These are phyloP conservation scores for Backusella australiensis DNA, from an alignment of 192 early-diverging fungal species.

Conservation along the genomic window DNA sequence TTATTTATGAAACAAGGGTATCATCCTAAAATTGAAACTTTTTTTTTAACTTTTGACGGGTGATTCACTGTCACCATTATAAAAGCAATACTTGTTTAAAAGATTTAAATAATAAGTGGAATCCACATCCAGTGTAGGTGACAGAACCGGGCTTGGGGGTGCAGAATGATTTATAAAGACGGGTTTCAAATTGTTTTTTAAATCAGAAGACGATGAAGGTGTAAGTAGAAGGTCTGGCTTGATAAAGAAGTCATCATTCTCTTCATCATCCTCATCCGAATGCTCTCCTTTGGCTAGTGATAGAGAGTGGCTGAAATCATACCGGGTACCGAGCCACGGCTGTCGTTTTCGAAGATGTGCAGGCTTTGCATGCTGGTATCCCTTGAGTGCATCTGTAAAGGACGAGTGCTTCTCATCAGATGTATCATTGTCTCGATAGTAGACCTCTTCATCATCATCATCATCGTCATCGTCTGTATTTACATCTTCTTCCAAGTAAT, in stretches of 20 bases:
- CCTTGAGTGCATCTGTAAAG: not conserved
- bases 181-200: not conserved
- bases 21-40: not conserved
- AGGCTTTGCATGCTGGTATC: not conserved
- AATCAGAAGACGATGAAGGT: not conserved
- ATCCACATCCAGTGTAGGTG: conserved; percentile 22
- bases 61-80: conserved; percentile 13
- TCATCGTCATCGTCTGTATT: not conserved
- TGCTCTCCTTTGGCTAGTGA: not conserved
- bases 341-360: not conserved
- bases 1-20: not conserved
- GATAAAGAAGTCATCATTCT: not conserved
- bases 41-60: not conserved
- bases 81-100: conserved; percentile 60
- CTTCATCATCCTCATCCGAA: not conserved
- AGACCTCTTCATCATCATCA: not conserved
- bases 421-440: not conserved
- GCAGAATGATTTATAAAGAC: not conserved
- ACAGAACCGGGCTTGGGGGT: not conserved
- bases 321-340: conserved; percentile 5
- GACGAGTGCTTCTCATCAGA: not conserved
- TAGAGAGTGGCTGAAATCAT: conserved; percentile 13
- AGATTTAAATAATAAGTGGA: conserved; percentile 52
- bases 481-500: not conserved
- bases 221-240: not conserved